Conservation (phyloP, 345 rosid genomes). For the Draba incana region DNA sequence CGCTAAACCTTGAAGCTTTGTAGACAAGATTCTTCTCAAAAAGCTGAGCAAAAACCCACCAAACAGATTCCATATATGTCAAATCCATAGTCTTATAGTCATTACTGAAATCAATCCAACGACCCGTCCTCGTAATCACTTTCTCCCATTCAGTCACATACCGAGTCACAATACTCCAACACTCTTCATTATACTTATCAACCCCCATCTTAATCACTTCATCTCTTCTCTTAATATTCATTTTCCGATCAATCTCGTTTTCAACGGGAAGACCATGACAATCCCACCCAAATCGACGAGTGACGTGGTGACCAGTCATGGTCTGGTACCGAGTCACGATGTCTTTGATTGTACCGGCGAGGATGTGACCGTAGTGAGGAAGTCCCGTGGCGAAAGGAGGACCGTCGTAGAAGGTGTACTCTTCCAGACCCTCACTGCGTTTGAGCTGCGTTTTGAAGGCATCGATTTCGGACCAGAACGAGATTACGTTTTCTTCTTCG, state of each 20-base stretch:
- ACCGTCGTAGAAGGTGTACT: conserved; percentile 92
- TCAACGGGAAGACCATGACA: conserved; percentile 97
- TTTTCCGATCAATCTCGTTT: conserved; percentile 75
- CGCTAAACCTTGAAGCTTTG: conserved; percentile 77
- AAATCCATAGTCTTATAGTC: conserved; percentile 96
- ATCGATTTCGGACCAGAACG: conserved; percentile 64
- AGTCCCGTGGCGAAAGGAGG: conserved; percentile 99
- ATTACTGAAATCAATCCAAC: conserved; percentile 92
- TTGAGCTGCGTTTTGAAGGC: conserved; percentile 80
- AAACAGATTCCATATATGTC: conserved; percentile 87
- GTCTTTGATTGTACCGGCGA: conserved; percentile 97
- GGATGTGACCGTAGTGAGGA: conserved; percentile 97
- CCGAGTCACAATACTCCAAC: conserved; percentile 84
- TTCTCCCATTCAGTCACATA: conserved; percentile 92
- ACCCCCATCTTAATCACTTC: conserved; percentile 77
- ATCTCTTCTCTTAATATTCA: conserved; percentile 68
- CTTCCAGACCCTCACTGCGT: conserved; percentile 61
- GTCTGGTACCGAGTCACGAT: conserved; percentile 89
- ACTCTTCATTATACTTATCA: conserved; percentile 87
- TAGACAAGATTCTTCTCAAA: conserved; percentile 75
- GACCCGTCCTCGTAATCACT: conserved; percentile 72
- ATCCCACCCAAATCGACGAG: conserved; percentile 98
- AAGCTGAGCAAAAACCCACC: conserved; percentile 96
- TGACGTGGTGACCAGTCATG: conserved; percentile 88
- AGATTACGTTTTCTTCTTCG: conserved; percentile 69